Conservation (phyloP, 805 yeast genomes). For the Yarrowia osloensis region DNA sequence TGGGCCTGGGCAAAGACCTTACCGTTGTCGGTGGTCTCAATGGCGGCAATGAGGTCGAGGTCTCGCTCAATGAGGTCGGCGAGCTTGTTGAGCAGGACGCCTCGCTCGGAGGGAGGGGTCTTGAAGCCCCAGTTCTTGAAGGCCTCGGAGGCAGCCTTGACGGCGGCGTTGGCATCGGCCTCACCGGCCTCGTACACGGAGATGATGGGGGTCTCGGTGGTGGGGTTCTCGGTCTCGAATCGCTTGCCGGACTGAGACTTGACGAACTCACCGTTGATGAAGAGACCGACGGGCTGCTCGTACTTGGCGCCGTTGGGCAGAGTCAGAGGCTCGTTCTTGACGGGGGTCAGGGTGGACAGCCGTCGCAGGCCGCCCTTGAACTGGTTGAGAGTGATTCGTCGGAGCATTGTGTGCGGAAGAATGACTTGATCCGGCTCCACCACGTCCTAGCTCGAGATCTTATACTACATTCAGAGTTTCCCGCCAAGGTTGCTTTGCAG, state of each 20-base stretch:
- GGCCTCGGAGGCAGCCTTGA: conserved; percentile 80
- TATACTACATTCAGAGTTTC: conserved; percentile 20
- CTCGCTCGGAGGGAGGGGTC: conserved; percentile 61
- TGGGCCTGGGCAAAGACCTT: conserved; percentile 52
- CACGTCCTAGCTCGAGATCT: background rate
- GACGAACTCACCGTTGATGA: conserved; percentile 80
- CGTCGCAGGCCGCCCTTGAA: conserved; percentile 26
- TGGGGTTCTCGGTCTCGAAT: conserved; percentile 48
- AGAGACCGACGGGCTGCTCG: conserved; percentile 83
- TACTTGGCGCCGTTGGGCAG: conserved; percentile 68
- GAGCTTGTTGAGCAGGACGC: conserved; percentile 61
- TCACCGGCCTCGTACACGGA: conserved; percentile 70
- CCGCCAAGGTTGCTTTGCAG: conserved; percentile 28
- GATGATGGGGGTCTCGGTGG: conserved; percentile 48
- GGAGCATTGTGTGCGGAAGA: background rate
- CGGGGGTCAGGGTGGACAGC: conserved; percentile 21
- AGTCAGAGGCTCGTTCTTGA: conserved; percentile 24
- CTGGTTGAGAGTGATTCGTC: conserved; percentile 27
- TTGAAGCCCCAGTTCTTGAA: conserved; percentile 68
- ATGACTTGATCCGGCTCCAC: background rate
- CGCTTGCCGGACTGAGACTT: conserved; percentile 54
- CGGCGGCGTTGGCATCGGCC: conserved; percentile 79
- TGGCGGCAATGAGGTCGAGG: conserved; percentile 69
- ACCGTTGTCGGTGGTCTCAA: conserved; percentile 90
- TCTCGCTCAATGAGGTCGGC: conserved; percentile 79